Conservation (phyloP, 331 rosid genomes). For the Rhamnella rubrinervis region DNA sequence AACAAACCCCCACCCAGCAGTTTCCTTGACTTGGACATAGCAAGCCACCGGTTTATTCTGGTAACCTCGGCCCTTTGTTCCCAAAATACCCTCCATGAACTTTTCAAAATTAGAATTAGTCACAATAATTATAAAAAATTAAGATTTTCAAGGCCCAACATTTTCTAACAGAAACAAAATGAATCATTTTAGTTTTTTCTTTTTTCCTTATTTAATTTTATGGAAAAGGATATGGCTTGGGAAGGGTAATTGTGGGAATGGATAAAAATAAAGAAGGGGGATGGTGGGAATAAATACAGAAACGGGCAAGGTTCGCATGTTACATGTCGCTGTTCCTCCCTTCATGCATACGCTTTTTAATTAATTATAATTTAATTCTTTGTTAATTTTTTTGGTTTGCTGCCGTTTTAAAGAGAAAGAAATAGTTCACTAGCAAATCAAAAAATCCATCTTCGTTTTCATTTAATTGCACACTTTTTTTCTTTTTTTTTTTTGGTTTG, state of each 20-base stretch:
- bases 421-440: constrained; percentile 10
- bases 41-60: constrained; percentile 49
- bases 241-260: constrained; percentile 38
- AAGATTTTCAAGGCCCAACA: too few relatives aligned
- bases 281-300: constrained; percentile 53
- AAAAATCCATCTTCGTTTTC: constrained; percentile 8
- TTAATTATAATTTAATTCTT: constrained; percentile 19
- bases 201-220: neutral
- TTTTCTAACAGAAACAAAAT: neutral
- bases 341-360: constrained; percentile 44
- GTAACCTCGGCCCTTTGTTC: constrained; percentile 19
- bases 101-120: neutral
- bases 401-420: constrained; percentile 26
- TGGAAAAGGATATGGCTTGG: neutral
- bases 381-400: constrained; percentile 19
- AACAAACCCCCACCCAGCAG: constrained; percentile 58
- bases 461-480: neutral
- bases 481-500: neutral
- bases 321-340: constrained; percentile 44
- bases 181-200: neutral
- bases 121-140: too few relatives aligned
- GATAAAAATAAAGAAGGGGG: neutral
- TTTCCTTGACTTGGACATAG: constrained; percentile 67
- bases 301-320: constrained; percentile 64
- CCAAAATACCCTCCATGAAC: constrained; percentile 26